Conservation (phyloP, 2,329 filamentous ascomycete genomes). For the Parastagonospora nodorum region DNA sequence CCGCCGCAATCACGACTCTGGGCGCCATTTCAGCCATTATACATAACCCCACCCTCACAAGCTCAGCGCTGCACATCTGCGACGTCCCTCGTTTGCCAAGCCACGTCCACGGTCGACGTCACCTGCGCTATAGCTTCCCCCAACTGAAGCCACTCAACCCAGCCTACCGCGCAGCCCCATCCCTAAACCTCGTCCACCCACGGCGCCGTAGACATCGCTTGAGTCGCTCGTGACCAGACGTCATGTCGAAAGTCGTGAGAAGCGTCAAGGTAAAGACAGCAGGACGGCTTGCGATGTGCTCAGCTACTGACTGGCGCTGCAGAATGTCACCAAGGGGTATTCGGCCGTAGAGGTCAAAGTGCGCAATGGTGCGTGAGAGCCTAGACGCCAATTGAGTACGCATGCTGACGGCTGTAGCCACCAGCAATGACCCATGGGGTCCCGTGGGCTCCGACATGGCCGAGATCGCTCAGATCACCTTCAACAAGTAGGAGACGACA, state of each 20-base stretch:
- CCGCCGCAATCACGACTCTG: constrained; percentile 2
- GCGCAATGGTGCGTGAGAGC: constrained; percentile 41
- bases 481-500: constrained; percentile 77
- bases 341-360: constrained; percentile 97
- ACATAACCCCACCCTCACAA: neutral
- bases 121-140: constrained; percentile 8
- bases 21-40: neutral
- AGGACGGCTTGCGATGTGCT: neutral
- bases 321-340: constrained; percentile 98
- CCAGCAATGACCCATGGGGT: constrained; percentile 98
- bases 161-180: neutral
- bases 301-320: neutral
- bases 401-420: constrained; percentile 65
- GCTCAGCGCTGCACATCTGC: neutral
- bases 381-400: neutral
- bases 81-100: constrained; percentile 6
- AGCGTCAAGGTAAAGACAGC: constrained; percentile 72
- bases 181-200: neutral
- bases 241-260: constrained; percentile 95
- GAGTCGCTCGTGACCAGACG: constrained; percentile 25
- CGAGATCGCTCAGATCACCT: constrained; percentile 97
- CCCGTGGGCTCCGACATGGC: constrained; percentile 98
- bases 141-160: constrained; percentile 2
- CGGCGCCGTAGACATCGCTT: constrained; percentile 10
- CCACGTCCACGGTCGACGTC: constrained; percentile 5